Percentiles rank a stretch among this genome's conserved stretches.
phyloP scores from a whole-genome alignment of 1,284 basidiomycete species.

The Volvariella surrecta region DNA sequence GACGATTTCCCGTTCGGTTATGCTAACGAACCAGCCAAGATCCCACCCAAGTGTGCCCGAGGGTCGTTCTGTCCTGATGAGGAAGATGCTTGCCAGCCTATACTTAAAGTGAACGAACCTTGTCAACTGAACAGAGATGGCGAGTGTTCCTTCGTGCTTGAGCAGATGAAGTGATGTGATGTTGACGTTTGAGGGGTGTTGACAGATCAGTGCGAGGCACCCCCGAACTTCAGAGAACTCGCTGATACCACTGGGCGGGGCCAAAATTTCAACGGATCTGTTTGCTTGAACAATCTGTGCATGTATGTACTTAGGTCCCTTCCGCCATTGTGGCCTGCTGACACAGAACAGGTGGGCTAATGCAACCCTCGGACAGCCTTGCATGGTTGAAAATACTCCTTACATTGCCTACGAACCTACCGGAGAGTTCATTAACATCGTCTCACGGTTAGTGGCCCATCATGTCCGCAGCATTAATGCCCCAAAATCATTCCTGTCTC shows the following conservation, averaged over 20 bases:
- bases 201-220: constrained; percentile 70
- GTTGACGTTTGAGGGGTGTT: background rate
- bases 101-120: constrained; percentile 51
- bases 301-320: constrained; percentile 44
- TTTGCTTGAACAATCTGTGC: constrained; percentile 77
- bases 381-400: constrained; percentile 68
- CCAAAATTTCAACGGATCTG: constrained; percentile 72
- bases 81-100: constrained; percentile 56
- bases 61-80: constrained; percentile 83
- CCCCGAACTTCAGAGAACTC: constrained; percentile 56
- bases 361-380: constrained; percentile 53
- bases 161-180: background rate
- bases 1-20: constrained; percentile 77
- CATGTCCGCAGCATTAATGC: no score
- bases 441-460: constrained; percentile 53
- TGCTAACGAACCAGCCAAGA: constrained; percentile 21
- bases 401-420: constrained; percentile 59
- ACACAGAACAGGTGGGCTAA: constrained; percentile 57
- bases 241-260: constrained; percentile 48
- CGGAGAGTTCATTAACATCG: constrained; percentile 64
- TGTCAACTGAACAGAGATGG: constrained; percentile 89
- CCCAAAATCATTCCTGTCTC: constrained; percentile 5
- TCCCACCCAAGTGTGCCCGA: constrained; percentile 55
- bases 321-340: constrained; percentile 2
- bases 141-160: constrained; percentile 1